Evolutionary conservation across 2,329 filamentous ascomycete species (phyloP).

Genomic region (Fusarium verticillioides): DNA sequence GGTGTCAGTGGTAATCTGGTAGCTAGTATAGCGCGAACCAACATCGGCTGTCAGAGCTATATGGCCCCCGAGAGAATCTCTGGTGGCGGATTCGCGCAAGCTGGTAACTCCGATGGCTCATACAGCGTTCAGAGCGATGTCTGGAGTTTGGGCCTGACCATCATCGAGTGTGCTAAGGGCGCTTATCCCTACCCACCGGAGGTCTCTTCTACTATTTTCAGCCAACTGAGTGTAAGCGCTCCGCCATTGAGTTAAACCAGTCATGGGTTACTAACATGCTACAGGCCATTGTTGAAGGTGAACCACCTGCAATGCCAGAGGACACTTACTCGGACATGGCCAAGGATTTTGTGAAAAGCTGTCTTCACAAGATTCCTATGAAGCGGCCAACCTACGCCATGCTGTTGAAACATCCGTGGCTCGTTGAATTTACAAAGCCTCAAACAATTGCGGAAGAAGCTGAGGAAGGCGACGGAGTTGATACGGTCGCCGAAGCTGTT

Average conservation of each 20-base stretch:
- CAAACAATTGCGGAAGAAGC: constrained; percentile 78
- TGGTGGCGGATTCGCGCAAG: constrained; percentile 80
- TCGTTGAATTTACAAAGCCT: constrained; percentile 79
- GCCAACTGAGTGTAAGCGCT: constrained; percentile 87
- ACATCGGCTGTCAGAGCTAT: constrained; percentile 98
- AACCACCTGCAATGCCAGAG: constrained; percentile 87
- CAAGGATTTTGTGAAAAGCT: constrained; percentile 87
- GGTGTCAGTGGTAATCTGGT: constrained; percentile 97
- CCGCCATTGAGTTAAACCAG: neutral
- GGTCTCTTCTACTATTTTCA: constrained; percentile 98
- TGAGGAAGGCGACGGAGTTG: constrained; percentile 68
- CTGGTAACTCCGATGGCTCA: constrained; percentile 78
- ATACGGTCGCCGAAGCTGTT: constrained; percentile 56
- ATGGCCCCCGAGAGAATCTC: constrained; percentile 98
- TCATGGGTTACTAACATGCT: constrained; percentile 21
- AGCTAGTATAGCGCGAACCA: constrained; percentile 97
- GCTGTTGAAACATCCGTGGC: constrained; percentile 90
- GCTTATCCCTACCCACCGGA: constrained; percentile 97
- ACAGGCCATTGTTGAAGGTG: constrained; percentile 96
- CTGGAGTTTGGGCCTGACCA: constrained; percentile 92
- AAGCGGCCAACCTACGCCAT: constrained; percentile 94
- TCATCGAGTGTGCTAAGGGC: constrained; percentile 96
- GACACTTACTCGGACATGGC: constrained; percentile 83
- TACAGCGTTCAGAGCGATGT: constrained; percentile 99
- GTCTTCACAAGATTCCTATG: constrained; percentile 91